Evolutionary conservation across 1,284 basidiomycete genomes (phyloP), one percentile per base, ranked within the genome.

Genomic region (Apiotrichum porosum): DNA sequence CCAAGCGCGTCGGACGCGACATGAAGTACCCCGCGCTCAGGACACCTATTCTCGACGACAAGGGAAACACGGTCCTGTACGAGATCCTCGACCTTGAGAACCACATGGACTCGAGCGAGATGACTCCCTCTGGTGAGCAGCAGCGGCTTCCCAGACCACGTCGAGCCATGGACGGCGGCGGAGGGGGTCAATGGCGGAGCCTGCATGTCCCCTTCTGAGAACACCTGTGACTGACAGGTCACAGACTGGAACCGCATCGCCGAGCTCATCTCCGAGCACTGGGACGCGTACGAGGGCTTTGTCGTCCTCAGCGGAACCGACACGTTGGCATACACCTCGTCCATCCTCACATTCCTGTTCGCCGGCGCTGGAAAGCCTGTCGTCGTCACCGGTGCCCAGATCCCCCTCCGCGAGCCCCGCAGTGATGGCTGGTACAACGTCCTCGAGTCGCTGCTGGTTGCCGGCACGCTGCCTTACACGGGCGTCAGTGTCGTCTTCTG

Each of bases 231-330:
- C n/a, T n/a, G n/a, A n/a, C n/a, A n/a, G n/a, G n/a, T n/a, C n/a
- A n/a, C 49, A 71, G 69, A 71, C 46, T 71, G 68, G 66, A 71
- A 71, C 51, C 64, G 45, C 14, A 69, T 71, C 40, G 69, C 69
- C 15, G 24, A 38, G 36, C 54, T 69, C 4, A 53, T 71, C n/a
- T 52, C 62, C 37, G 58, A 65, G 42, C 63, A 69, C 50, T 71
- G 66, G 66, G 60, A 65, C 37, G 46, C 47, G 8, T 69, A 71
- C 48, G 66, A 66, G 21, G 69, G 69, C 2, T 71, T 71, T 42
- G 56, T 71, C 33, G 63, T 71, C 9, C 58, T 71, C 15, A 64
- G 61, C 18, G 69, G 69, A 3, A 71, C 69, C 6, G 69, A 71
- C 54, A 71, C 69, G 21, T 57, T 71, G 19, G 65, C 68, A 10